phyloP scores from a whole-genome alignment of 306 rosid species.

The Ormosia emarginata region DNA sequence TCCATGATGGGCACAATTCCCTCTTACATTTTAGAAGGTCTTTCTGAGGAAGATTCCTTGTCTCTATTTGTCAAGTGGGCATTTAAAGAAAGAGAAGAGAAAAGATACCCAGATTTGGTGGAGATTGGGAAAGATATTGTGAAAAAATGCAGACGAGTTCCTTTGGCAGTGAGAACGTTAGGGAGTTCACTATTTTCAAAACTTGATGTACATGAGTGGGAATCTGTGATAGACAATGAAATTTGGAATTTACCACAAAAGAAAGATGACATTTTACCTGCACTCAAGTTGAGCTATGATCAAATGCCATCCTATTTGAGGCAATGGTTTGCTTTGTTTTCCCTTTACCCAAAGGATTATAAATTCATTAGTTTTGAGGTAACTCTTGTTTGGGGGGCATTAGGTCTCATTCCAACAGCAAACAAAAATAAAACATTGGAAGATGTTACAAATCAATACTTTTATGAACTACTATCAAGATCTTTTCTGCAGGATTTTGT shows the following conservation, averaged over 20 bases:
- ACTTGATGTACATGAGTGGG: not conserved
- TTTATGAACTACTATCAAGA: constrained; percentile 19
- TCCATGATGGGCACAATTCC: constrained; percentile 3
- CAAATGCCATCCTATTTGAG: constrained; percentile 30
- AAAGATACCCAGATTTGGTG: not conserved
- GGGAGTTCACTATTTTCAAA: constrained; percentile 16
- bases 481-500: constrained; percentile 25
- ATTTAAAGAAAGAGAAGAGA: constrained; percentile 24
- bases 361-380: not conserved
- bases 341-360: constrained; percentile 13
- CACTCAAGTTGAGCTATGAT: constrained; percentile 35
- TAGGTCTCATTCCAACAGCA: constrained; percentile 22
- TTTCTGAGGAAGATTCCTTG: not conserved
- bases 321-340: constrained; percentile 31
- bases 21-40: not conserved
- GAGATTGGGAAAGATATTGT: constrained; percentile 21
- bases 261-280: constrained; percentile 14
- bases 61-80: constrained; percentile 35
- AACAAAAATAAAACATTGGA: not conserved
- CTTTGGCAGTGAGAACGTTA: constrained; percentile 32
- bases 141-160: constrained; percentile 37
- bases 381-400: constrained; percentile 27
- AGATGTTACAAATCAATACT: constrained; percentile 12
- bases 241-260: constrained; percentile 34
- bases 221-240: constrained; percentile 13